These are phyloP conservation scores for Leucosporidium scottii DNA, from an alignment of 768 basidiomycete species.

Conservation along the genomic window DNA sequence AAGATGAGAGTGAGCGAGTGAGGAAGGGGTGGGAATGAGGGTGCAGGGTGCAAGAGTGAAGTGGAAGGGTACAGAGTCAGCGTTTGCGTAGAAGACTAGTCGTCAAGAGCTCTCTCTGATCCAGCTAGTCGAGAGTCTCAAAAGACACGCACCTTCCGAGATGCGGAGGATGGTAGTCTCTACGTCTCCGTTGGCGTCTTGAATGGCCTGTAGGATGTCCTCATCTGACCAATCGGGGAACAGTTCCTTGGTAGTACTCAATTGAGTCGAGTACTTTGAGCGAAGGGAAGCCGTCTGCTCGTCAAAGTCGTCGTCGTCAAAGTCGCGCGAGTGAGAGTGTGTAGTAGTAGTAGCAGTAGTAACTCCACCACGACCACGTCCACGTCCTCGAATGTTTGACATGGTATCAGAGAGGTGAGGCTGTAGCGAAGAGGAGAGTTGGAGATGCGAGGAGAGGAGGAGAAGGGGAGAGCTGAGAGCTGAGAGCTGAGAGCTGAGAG, in stretches of 20 bases:
- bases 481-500: no score
- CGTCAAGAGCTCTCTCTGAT: no score
- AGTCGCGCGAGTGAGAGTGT: constrained; percentile 3
- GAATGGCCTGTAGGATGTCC: constrained; percentile 27
- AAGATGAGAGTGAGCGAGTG: not conserved
- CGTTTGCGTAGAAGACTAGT: not conserved
- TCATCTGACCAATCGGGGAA: constrained; percentile 35
- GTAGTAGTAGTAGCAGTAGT: constrained; percentile 2
- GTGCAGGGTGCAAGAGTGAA: not conserved
- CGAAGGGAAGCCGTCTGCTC: not conserved
- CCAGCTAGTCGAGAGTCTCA: no score
- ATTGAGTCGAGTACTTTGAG: constrained; percentile 24
- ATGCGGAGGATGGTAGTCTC: constrained; percentile 32
- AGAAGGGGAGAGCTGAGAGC: no score
- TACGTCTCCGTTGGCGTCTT: constrained; percentile 34
- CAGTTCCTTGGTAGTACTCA: constrained; percentile 23
- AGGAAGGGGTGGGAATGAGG: not conserved
- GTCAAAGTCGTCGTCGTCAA: not conserved
- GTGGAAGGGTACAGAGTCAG: not conserved
- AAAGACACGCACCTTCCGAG: constrained; percentile 23
- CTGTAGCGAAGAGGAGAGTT: not conserved
- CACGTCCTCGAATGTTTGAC: no score
- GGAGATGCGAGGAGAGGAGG: no score
- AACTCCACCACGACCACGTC: no score
- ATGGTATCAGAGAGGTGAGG: no score